Evolutionary conservation across 2,329 filamentous ascomycete genomes (phyloP), one percentile per base, ranked within the genome.

Genomic region (Ophiostoma angusticollis): DNA sequence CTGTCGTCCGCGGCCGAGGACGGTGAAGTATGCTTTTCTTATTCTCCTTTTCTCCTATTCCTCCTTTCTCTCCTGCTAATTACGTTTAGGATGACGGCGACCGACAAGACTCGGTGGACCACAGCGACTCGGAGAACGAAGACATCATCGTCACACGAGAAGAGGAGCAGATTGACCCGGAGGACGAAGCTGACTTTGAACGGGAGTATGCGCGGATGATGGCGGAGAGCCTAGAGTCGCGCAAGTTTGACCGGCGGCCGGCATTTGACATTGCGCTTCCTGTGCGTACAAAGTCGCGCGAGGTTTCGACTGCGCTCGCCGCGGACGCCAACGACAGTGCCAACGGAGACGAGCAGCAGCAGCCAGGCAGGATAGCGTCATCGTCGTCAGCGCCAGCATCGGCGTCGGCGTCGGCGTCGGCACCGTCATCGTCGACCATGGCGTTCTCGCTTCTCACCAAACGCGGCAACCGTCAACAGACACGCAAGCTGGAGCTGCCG

Each of bases 121-220:
- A 73, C 27, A 79, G 70, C 22, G 78, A 79, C 29, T 81, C 80
- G 9, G 80, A 84, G 44, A 86, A 95, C 47, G 87, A 96, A 18
- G 77, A 83, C 19, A 93, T 96, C 49, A 74, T 95, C 31, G 89
- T 98, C 34, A 93, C 85, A 31, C 78, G 87, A 44, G 80, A 89
- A 53, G 84, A 94, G 57, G 85, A 95, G 55, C 75, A 89, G 50
- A 72, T 87, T 41, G 87, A 98, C 49, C 87, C 89, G 0, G 87
- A 95, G 61, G 85, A 81, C 29, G 91, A 98, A 54, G 91, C 89
- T 6, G 91, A 98, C 30, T 98, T 98, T 56, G 93, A 98, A 55
- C 84, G 89, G 51, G 91, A 96, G 60, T 91, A 94, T 58, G 87
- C 91, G 27, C 95, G 93, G 60, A 83, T 98, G 75, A 96, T 98